These are phyloP conservation scores for Cladosporium halotolerans DNA, from an alignment of 2,329 filamentous ascomycete species.

Conservation along the genomic window DNA sequence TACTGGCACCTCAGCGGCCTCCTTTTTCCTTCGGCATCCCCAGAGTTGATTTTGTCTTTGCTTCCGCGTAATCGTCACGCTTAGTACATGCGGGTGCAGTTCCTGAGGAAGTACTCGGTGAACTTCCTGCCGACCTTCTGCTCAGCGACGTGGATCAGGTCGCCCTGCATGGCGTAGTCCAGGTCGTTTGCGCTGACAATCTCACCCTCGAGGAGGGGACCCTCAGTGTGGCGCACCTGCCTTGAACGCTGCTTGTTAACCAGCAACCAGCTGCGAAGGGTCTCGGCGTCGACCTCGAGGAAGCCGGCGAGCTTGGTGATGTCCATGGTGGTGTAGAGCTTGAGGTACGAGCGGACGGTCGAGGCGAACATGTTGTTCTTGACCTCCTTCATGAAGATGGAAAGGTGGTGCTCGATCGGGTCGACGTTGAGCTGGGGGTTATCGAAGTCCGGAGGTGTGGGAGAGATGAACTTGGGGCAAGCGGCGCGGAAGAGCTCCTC, in stretches of 20 bases:
- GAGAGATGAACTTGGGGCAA: constrained; percentile 99
- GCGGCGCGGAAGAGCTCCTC: constrained; percentile 96
- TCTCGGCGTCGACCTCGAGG: constrained; percentile 93
- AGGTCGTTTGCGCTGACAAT: constrained; percentile 89
- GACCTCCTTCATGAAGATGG: constrained; percentile 99
- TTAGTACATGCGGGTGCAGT: constrained; percentile 82
- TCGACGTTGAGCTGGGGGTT: constrained; percentile 94
- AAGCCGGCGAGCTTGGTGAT: constrained; percentile 96
- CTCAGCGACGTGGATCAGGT: constrained; percentile 97
- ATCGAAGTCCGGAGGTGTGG: constrained; percentile 94
- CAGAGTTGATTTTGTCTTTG: background rate
- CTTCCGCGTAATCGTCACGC: background rate
- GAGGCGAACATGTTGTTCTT: constrained; percentile 99
- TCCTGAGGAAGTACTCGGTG: constrained; percentile 98
- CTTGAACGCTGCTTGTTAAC: constrained; percentile 98
- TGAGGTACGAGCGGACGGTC: constrained; percentile 95
- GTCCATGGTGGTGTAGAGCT: constrained; percentile 99
- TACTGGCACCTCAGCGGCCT: background rate
- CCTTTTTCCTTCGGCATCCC: background rate
- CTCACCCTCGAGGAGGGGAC: constrained; percentile 84
- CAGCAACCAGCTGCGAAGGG: constrained; percentile 85
- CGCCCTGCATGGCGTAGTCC: constrained; percentile 94
- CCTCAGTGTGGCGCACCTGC: constrained; percentile 90
- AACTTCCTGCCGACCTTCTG: constrained; percentile 96
- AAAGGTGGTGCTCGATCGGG: constrained; percentile 92